These are phyloP conservation scores for Teunomyces stri DNA, from an alignment of 805 yeast species.

Conservation along the genomic window DNA sequence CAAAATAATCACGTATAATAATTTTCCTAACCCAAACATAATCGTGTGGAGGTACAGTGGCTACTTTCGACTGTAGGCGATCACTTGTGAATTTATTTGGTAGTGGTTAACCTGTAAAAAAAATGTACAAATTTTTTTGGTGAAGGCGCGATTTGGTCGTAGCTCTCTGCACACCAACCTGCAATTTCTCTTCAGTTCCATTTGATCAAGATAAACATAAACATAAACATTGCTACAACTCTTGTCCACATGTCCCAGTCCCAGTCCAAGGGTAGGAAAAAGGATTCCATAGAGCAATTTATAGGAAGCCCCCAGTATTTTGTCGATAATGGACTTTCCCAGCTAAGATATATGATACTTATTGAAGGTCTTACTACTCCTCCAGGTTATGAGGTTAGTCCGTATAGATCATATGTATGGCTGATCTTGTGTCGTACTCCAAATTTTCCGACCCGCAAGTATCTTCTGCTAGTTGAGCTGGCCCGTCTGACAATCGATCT, in stretches of 20 bases:
- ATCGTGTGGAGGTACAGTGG: background rate
- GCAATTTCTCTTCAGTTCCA: too few species aligned
- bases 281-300: constrained; percentile 55
- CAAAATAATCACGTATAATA: constrained; percentile 55
- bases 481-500: constrained; percentile 50
- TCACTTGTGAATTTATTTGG: background rate
- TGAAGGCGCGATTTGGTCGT: background rate
- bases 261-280: constrained; percentile 36
- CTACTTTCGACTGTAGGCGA: background rate
- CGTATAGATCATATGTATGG: constrained; percentile 79
- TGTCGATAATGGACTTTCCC: constrained; percentile 48
- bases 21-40: constrained; percentile 62
- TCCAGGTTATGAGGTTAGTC: constrained; percentile 51
- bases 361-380: constrained; percentile 42
- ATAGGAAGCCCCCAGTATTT: constrained; percentile 44
- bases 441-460: constrained; percentile 54
- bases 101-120: background rate
- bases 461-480: constrained; percentile 46
- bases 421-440: constrained; percentile 66
- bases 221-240: background rate
- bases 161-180: too few species aligned
- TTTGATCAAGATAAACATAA: background rate
- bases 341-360: constrained; percentile 42
- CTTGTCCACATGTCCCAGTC: constrained; percentile 1
- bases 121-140: background rate